Evolutionary conservation across 345 rosid genomes (phyloP).

Genomic region (Euphorbia peplus): DNA sequence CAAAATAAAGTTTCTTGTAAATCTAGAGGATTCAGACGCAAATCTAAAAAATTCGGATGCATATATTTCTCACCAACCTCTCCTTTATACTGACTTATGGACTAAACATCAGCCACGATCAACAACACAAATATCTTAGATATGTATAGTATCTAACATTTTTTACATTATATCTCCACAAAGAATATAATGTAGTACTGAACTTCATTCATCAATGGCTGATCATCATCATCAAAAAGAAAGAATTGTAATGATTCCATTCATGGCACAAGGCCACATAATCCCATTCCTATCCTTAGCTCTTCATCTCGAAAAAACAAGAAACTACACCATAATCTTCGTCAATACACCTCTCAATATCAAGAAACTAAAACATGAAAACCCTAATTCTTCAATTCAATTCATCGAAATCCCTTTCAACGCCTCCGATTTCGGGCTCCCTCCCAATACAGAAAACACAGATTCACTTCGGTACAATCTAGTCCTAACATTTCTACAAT

Average conservation of each 20-base stretch:
- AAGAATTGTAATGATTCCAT: conserved; percentile 21
- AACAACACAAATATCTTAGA: no score
- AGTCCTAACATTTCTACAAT: conserved; percentile 46
- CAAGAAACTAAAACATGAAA: conserved; percentile 26
- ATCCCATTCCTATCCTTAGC: conserved; percentile 24
- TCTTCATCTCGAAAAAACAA: conserved; percentile 9
- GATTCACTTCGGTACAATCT: conserved; percentile 62
- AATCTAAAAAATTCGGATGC: no score
- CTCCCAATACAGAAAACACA: conserved; percentile 57
- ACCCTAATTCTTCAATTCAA: conserved; percentile 47
- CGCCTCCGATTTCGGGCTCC: conserved; percentile 60
- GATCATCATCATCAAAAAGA: conserved; percentile 5
- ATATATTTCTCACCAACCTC: no score
- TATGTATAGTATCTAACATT: not conserved
- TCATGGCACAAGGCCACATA: conserved; percentile 32
- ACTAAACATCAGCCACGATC: no score
- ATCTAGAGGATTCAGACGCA: no score
- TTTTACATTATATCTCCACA: no score
- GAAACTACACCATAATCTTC: conserved; percentile 10
- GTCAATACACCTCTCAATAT: conserved; percentile 10
- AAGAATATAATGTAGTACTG: no score
- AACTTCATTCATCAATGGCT: no score
- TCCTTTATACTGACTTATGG: no score
- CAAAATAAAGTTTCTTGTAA: no score
- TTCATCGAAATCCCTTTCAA: conserved; percentile 60